Base-by-base conservation (phyloP, 2,329 filamentous ascomycete genomes). In the Eutypella sp. region DNA sequence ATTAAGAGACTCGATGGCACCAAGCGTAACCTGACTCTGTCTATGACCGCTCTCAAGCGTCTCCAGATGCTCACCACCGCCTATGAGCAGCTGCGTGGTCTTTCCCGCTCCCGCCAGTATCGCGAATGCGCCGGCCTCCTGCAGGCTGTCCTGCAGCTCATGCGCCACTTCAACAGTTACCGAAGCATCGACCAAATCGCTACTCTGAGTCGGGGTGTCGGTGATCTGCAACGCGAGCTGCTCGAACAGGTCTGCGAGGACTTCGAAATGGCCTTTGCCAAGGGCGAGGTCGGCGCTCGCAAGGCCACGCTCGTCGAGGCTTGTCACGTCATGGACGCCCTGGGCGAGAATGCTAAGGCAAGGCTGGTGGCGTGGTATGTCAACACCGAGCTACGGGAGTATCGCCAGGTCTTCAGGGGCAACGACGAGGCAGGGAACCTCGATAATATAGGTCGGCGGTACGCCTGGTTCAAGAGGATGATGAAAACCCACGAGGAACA, bases 191-290 rank as follows among this genome's bases (percentile, higher is more conserved):
- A 97, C 64, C 93, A 99, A 75, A 97, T 99, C 63, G 93, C 93
- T 23, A 87, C 87, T 1, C 75, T 99, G 52, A 95, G 89, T 62
- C 83, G 89, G 42, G 95, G 95, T 58, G 93, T 99, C 29, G 86
- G 90, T 5, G 93, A 97, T 58, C 76, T 99, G 52, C 93, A 99
- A 70, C 76, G 91, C 49, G 91, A 96, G 65, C 71, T 99, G 47
- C 72, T 96, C 47, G 93, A 99, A 70, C 93, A 99, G 68, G 86
- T 99, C n/a, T 99, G 93, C 65, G 93, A 97, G 68, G 93, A 99
- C 67, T 99, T 99, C 63, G 93, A 99, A 72, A 79, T 96, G 47
- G 87, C 88, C 0, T 99, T 97, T 67, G 85, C 91, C 18, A 95
- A 92, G 67, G 84, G 82, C 19, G 92, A 97, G 67, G 82, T 96